Conservation (phyloP, 805 yeast genomes). For the Maudiozyma barnettii region DNA sequence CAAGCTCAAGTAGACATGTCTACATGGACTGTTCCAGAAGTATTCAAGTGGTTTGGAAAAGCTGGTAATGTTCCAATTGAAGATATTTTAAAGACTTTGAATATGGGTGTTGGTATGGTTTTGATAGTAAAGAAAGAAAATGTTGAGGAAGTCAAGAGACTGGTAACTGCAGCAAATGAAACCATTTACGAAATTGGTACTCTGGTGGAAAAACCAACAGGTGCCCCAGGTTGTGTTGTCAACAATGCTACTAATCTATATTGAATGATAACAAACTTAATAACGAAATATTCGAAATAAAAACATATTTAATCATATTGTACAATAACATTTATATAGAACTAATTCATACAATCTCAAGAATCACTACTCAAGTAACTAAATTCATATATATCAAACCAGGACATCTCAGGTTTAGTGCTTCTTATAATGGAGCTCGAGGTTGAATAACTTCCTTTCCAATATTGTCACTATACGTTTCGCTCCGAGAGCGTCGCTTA, state of each 20-base stretch:
- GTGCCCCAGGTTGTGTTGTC: conserved; percentile 55
- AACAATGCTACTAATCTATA: conserved; percentile 30
- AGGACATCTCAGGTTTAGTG: too few species aligned
- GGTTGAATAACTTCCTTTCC: too few species aligned
- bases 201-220: conserved; percentile 39
- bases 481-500: too few species aligned
- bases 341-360: too few species aligned
- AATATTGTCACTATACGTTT: too few species aligned
- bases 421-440: too few species aligned
- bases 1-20: conserved; percentile 73
- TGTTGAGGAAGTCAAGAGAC: conserved; percentile 44
- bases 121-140: conserved; percentile 65
- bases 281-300: neutral
- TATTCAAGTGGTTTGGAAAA: conserved; percentile 89
- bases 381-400: too few species aligned
- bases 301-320: neutral
- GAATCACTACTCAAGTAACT: too few species aligned
- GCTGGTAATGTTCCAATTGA: conserved; percentile 81
- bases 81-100: conserved; percentile 85
- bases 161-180: conserved; percentile 61
- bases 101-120: conserved; percentile 96
- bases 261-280: conserved; percentile 3
- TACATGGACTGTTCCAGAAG: conserved; percentile 76
- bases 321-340: neutral
- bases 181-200: conserved; percentile 62